Conservation (phyloP, 2,329 filamentous ascomycete species). For the Penicillium thymicola region DNA sequence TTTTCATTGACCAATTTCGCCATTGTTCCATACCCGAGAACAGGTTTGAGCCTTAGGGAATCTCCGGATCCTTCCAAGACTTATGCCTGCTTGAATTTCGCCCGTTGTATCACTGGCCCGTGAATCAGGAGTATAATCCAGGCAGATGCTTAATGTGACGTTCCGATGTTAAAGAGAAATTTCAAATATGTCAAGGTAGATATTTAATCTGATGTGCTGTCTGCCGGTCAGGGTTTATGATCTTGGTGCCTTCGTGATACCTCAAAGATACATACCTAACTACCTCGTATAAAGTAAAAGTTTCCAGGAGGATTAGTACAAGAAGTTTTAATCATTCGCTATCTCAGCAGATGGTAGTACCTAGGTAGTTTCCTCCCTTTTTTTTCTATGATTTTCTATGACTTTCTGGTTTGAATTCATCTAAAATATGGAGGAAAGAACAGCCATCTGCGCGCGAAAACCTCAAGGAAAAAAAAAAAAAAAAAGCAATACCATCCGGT, state of each 20-base stretch:
- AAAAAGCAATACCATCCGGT: neutral
- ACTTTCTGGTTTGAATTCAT: neutral
- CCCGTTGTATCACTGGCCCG: neutral
- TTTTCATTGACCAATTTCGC: neutral
- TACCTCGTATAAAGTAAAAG: neutral
- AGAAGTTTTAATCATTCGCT: neutral
- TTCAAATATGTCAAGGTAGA: neutral
- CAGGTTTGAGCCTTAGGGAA: neutral
- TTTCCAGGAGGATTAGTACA: neutral
- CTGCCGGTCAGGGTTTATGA: neutral
- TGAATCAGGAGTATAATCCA: neutral
- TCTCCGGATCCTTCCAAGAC: neutral
- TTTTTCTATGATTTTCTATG: neutral
- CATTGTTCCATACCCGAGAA: neutral
- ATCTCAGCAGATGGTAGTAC: neutral
- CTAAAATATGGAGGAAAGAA: neutral
- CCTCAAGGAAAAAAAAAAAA: neutral
- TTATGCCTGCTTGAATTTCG: neutral
- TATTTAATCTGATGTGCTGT: neutral
- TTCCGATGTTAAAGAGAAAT: conserved; percentile 24
- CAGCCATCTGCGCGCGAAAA: neutral
- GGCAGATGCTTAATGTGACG: conserved; percentile 9
- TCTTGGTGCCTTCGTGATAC: neutral
- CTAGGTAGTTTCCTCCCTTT: neutral
- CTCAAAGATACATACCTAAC: neutral